Evolutionary conservation across 2,329 filamentous ascomycete genomes (phyloP).

Genomic region (Drechslerella stenobrocha): DNA sequence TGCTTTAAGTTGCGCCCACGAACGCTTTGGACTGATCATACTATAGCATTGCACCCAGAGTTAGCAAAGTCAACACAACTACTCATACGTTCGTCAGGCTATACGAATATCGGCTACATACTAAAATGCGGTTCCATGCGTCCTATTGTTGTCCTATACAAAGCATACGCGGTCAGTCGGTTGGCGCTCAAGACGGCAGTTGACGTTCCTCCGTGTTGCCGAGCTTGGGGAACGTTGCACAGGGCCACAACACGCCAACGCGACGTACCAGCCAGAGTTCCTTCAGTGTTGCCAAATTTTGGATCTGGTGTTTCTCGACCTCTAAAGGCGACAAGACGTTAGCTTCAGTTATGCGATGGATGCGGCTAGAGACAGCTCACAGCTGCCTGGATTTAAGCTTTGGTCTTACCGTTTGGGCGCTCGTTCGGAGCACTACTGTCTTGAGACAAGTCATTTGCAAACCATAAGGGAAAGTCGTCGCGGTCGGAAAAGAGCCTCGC

Average conservation of each 20-base stretch:
- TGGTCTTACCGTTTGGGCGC: too few relatives aligned
- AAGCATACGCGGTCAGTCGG: too few relatives aligned
- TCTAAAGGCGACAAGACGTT: not conserved
- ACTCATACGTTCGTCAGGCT: too few relatives aligned
- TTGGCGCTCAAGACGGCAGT: too few relatives aligned
- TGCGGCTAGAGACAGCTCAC: too few relatives aligned
- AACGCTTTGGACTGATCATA: not conserved
- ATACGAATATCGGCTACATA: not conserved
- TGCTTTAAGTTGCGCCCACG: not conserved
- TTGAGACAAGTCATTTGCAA: not conserved
- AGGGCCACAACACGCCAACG: not conserved
- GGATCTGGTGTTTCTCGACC: not conserved
- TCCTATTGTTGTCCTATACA: not conserved
- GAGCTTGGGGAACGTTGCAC: too few relatives aligned
- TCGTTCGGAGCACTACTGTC: not conserved
- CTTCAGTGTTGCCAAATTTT: not conserved
- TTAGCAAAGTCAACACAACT: too few relatives aligned
- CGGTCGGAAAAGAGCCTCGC: not conserved
- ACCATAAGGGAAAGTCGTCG: not conserved
- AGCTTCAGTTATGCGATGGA: not conserved
- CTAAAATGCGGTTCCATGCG: slow-evolving; percentile 3
- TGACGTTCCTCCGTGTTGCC: too few relatives aligned
- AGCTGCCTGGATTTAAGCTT: too few relatives aligned
- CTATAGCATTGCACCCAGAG: not conserved
- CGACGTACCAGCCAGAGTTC: slow-evolving; percentile 1